Conservation (phyloP, 768 basidiomycete species). For the Mycena capillaripes region DNA sequence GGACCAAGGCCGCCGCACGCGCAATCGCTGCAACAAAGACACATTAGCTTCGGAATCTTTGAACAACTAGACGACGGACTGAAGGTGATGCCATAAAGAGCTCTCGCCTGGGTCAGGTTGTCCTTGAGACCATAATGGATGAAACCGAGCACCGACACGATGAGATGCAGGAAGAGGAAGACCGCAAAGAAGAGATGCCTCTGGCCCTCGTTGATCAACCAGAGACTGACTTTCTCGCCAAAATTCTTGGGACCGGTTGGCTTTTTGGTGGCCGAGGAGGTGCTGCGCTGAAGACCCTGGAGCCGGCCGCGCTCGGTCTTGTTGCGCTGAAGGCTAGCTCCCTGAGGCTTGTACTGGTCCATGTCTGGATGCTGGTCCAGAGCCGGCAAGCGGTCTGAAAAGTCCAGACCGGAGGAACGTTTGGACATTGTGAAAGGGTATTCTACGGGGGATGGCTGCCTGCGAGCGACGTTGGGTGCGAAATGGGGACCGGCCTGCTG, state of each 20-base stretch:
- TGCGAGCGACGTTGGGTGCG: constrained; percentile 21
- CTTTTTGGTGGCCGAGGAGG: constrained; percentile 47
- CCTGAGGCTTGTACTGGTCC: constrained; percentile 39
- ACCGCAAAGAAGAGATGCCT: constrained; percentile 68
- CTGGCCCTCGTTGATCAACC: constrained; percentile 84
- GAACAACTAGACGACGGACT: constrained; percentile 47
- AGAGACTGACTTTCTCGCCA: constrained; percentile 50
- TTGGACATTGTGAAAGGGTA: constrained; percentile 27
- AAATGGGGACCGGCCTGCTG: constrained; percentile 37
- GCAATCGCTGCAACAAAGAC: constrained; percentile 80
- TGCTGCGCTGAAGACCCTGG: constrained; percentile 69
- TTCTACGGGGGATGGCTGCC: constrained; percentile 19
- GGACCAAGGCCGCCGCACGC: constrained; percentile 88
- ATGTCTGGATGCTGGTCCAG: constrained; percentile 46
- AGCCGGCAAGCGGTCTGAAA: constrained; percentile 55
- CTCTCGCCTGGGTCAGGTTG: constrained; percentile 65
- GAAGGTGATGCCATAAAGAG: constrained; percentile 70
- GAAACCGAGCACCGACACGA: constrained; percentile 71
- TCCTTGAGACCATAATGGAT: constrained; percentile 74
- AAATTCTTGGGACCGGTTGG: constrained; percentile 49
- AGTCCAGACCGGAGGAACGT: constrained; percentile 63
- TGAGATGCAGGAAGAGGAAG: constrained; percentile 72
- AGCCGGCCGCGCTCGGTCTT: constrained; percentile 73
- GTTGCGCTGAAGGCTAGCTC: constrained; percentile 67
- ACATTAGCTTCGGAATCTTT: not conserved